Conservation (phyloP, 164 flowering plant genomes). For the Brasenia schreberi region DNA sequence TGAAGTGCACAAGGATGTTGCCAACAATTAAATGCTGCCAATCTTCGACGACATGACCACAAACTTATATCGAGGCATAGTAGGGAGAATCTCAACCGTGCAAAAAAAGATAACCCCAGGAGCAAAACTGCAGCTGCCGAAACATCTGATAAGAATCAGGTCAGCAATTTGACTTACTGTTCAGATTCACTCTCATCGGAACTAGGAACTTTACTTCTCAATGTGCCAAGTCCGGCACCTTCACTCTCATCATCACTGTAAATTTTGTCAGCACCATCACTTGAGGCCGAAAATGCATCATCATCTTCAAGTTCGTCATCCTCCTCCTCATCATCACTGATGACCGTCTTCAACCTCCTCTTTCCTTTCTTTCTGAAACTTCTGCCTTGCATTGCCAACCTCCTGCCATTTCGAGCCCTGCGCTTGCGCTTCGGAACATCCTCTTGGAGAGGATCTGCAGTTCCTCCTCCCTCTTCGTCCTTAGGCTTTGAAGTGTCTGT, state of each 20-base stretch:
- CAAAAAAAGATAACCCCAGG: not conserved
- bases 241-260: slow-evolving; percentile 67
- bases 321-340: slow-evolving; percentile 30
- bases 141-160: not conserved
- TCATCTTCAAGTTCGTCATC: too few relatives aligned
- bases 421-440: slow-evolving; percentile 90
- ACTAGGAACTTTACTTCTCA: slow-evolving; percentile 41
- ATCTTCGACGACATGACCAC: not conserved
- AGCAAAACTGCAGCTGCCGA: not conserved
- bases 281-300: slow-evolving; percentile 42
- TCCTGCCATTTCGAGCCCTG: slow-evolving; percentile 66
- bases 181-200: slow-evolving; percentile 46
- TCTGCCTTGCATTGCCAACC: slow-evolving; percentile 64
- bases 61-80: not conserved
- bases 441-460: slow-evolving; percentile 41
- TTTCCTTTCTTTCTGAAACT: slow-evolving; percentile 39
- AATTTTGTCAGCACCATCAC: slow-evolving; percentile 31
- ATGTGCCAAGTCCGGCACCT: slow-evolving; percentile 24
- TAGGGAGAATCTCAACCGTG: not conserved
- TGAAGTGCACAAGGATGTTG: not conserved
- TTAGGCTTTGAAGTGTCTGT: slow-evolving; percentile 16
- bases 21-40: not conserved
- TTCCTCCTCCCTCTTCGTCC: slow-evolving; percentile 22
- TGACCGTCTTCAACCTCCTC: slow-evolving; percentile 33
- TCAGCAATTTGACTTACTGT: not conserved